Conservation (phyloP, 2,329 filamentous ascomycete species). For the Coniochaeta prunicola region DNA sequence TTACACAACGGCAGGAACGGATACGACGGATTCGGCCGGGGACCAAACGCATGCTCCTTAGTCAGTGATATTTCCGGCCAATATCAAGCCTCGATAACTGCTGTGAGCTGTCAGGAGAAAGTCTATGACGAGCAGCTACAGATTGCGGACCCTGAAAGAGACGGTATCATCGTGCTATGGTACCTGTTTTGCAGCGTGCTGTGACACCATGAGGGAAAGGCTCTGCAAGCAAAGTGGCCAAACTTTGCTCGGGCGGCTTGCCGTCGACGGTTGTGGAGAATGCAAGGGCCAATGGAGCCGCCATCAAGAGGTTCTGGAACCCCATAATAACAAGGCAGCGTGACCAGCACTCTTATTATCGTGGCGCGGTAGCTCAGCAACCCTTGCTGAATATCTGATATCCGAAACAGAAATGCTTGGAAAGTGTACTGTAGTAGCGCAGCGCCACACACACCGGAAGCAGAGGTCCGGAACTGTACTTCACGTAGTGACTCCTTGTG, state of each 20-base stretch:
- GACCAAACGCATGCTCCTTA: not conserved
- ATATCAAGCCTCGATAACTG: not conserved
- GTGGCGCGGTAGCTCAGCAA: too few relatives aligned
- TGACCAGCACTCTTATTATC: not conserved
- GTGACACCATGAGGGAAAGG: not conserved
- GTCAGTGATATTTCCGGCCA: not conserved
- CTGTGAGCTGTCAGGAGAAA: not conserved
- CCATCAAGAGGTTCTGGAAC: too few relatives aligned
- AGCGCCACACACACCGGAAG: not conserved
- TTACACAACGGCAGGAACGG: not conserved
- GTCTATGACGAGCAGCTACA: not conserved
- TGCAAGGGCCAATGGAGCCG: not conserved
- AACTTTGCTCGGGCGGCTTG: not conserved
- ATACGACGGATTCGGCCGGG: not conserved
- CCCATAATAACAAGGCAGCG: not conserved
- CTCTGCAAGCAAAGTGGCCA: not conserved
- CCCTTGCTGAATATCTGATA: too few relatives aligned
- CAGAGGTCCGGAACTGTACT: not conserved
- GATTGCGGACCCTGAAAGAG: not conserved
- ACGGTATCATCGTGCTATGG: not conserved
- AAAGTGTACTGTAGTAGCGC: too few relatives aligned
- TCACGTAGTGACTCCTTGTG: too few relatives aligned
- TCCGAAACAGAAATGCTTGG: too few relatives aligned
- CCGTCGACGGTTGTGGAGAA: not conserved
- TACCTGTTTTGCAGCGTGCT: not conserved